A percentile compares a stretch with the other conserved stretches of the same genome.
Evolutionary conservation across 139 green algal genomes (phyloP).

Genomic region (Nannochloris sp.): DNA sequence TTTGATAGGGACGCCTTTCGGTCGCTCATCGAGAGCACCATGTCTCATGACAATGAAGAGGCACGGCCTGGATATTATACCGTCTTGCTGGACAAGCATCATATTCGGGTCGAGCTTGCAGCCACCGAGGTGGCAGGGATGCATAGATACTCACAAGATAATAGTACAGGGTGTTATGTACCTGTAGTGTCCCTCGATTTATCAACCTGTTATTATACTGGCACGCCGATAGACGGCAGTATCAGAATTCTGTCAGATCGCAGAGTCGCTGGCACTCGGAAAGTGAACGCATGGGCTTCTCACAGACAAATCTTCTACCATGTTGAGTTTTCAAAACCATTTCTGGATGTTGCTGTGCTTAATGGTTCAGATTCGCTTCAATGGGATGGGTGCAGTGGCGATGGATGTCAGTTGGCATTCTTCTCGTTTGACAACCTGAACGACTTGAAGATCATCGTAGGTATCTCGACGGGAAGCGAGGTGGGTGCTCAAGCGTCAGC

Average conservation of each 20-base stretch:
- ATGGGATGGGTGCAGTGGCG: background rate
- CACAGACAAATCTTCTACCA: background rate
- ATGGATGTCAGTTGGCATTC: background rate
- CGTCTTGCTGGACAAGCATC: background rate
- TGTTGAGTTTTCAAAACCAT: slow-evolving; percentile 8
- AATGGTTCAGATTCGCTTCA: background rate
- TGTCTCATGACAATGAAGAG: background rate
- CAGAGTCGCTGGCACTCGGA: slow-evolving; percentile 1
- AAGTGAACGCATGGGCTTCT: slow-evolving; percentile 3
- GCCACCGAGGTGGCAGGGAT: slow-evolving; percentile 3
- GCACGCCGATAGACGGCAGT: background rate
- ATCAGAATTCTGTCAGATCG: background rate
- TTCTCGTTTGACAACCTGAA: slow-evolving; percentile 6
- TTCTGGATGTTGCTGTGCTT: background rate
- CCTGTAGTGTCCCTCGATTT: background rate
- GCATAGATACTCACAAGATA: background rate
- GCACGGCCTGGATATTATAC: slow-evolving; percentile 6
- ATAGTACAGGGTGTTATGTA: too few species aligned
- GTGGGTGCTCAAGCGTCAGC: background rate
- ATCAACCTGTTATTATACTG: background rate
- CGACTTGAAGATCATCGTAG: slow-evolving; percentile 1
- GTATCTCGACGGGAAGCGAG: slow-evolving; percentile 1
- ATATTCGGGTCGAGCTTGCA: slow-evolving; percentile 5
- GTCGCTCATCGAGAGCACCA: background rate
- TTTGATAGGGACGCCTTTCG: background rate